Conservation (phyloP, 2,329 filamentous ascomycete species). For the Fusarium foetens region DNA sequence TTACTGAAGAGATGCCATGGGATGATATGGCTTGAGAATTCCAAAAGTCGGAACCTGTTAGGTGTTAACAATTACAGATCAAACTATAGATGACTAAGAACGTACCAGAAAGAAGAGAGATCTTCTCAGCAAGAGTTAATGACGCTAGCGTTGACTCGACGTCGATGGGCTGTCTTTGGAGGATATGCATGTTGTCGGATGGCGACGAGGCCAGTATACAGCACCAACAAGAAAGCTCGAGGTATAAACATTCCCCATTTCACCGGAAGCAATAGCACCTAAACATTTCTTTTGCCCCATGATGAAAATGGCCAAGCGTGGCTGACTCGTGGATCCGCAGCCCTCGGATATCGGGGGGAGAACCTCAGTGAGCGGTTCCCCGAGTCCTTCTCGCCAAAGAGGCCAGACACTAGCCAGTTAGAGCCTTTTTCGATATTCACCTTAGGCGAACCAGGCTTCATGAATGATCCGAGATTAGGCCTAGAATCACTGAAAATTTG, state of each 20-base stretch:
- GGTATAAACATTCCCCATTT: not conserved
- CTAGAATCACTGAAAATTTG: not conserved
- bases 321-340: not conserved
- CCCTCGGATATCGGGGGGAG: not conserved
- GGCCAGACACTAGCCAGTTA: not conserved
- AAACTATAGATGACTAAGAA: accelerated
- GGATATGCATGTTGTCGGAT: conserved; percentile 7
- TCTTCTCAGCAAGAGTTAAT: conserved; percentile 19
- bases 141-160: conserved; percentile 17
- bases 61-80: not conserved
- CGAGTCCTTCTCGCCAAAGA: not conserved
- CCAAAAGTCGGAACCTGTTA: conserved; percentile 14
- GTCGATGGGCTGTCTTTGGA: conserved; percentile 8
- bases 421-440: accelerated
- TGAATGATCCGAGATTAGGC: not conserved
- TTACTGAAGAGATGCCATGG: not conserved
- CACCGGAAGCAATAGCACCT: not conserved
- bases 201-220: not conserved
- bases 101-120: conserved; percentile 15
- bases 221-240: not conserved
- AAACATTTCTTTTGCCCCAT: no score
- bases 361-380: not conserved
- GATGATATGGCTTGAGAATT: conserved; percentile 1
- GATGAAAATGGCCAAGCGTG: not conserved
- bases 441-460: not conserved